Evolutionary conservation across 495 filamentous ascomycete species (phyloP), one percentile per base, ranked within the genome.

Genomic region (Xylaria nigripes): DNA sequence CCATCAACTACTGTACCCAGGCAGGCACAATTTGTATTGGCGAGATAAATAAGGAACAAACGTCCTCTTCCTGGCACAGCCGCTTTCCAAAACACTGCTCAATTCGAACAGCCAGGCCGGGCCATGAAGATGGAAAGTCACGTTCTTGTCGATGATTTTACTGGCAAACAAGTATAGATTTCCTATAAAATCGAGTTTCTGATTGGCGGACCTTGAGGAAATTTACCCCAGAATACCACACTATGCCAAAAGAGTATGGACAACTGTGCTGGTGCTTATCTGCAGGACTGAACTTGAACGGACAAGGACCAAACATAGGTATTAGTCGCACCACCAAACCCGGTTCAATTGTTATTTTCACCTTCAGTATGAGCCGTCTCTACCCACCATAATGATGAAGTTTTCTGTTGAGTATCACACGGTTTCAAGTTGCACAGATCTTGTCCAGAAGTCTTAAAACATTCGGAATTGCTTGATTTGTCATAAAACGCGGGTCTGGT

Each of bases 191-290:
- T 27, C 23, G 53, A 54, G 64, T 62, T 62, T 64, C 22, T 62
- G n/a, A 64, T 67, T 67, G 59, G 64, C 51, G 48, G 45, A 56
- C 61, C 59, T 64, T 29, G 44, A 44, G 36, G 25, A 34, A 30
- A 43, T 36, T 48, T 15, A 36, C 32, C 43, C 43, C 21, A 12
- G 23, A 9, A 8, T 22, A 45, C 2, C 3, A 36, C 21, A 23
- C 47, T 32, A 38, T 25, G 32, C 47, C 47, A 24, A 25, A 27
- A 45, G 38, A 30, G 46, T 16, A 38, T 23, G 21, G 15, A 32
- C 21, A 32, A 40, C 16, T 48, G 18, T 16, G 44, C 44, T 27
- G 18, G 21, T 45, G 42, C 30, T 48, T 15, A 54, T 54, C 44
- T 23, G 34, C 51, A 54, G 44, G 44, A 25, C 45, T 42, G 25